A percentile compares a stretch with the other conserved stretches of the same genome.
phyloP scores from a whole-genome alignment of 2,329 filamentous ascomycete genomes.

The Fusarium penzigii region DNA sequence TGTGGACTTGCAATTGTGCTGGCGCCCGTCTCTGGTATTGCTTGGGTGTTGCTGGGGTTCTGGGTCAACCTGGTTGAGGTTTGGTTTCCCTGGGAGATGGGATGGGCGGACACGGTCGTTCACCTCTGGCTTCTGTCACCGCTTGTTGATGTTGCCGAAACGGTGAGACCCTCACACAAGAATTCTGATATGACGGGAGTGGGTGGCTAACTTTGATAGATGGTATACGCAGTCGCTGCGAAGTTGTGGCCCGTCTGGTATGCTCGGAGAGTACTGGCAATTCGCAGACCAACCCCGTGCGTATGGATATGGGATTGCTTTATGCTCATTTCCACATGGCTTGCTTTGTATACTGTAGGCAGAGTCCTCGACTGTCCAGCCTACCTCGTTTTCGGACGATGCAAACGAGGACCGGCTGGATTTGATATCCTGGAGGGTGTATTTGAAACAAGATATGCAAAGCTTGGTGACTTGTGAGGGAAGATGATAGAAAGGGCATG shows the following conservation, averaged over 20 bases:
- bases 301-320: neutral
- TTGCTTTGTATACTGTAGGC: neutral
- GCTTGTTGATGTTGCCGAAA: slow-evolving; percentile 25
- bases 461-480: neutral
- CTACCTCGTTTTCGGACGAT: neutral
- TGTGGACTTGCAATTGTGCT: slow-evolving; percentile 6
- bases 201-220: neutral
- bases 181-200: neutral
- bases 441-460: neutral
- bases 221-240: neutral
- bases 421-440: neutral
- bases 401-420: neutral
- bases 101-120: slow-evolving; percentile 8
- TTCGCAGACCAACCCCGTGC: neutral
- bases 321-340: neutral
- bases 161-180: slow-evolving; percentile 9
- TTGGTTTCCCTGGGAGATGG: slow-evolving; percentile 21
- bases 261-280: neutral
- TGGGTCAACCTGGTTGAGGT: slow-evolving; percentile 11
- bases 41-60: slow-evolving; percentile 5
- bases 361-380: neutral
- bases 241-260: neutral
- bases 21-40: slow-evolving; percentile 2
- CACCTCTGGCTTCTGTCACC: slow-evolving; percentile 23
- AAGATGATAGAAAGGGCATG: no score